These are phyloP conservation scores for Sanghuangporus weigelae DNA, from an alignment of 1,284 basidiomycete species.

Conservation along the genomic window DNA sequence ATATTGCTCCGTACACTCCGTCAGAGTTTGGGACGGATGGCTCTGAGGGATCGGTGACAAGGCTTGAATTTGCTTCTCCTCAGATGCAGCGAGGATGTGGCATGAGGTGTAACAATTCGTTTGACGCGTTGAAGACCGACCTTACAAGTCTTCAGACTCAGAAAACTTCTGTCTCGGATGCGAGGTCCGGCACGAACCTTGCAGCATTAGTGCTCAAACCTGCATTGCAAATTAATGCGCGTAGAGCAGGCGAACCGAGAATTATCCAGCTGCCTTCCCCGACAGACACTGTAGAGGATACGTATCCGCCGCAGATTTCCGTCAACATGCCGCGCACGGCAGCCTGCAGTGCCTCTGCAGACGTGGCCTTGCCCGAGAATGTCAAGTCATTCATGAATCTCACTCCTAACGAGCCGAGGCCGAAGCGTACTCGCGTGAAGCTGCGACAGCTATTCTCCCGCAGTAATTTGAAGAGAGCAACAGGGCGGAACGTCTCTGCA, in stretches of 20 bases:
- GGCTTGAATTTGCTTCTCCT: slow-evolving; percentile 1
- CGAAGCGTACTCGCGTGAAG: slow-evolving; percentile 6
- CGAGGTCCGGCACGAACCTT: not conserved
- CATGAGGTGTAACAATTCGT: not conserved
- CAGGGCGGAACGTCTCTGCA: slow-evolving; percentile 1
- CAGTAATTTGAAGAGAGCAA: slow-evolving; percentile 1
- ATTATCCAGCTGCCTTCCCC: slow-evolving; percentile 3
- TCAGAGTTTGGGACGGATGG: not conserved
- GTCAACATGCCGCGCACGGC: not conserved
- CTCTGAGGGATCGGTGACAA: slow-evolving; percentile 7
- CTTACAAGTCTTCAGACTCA: not conserved
- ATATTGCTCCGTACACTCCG: not conserved
- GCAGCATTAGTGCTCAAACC: slow-evolving; percentile 4
- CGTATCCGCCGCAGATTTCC: slow-evolving; percentile 3
- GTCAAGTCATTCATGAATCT: slow-evolving; percentile 16
- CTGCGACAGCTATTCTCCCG: slow-evolving; percentile 15
- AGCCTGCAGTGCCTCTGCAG: not conserved
- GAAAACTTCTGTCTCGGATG: not conserved
- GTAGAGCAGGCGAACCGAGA: not conserved
- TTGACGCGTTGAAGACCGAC: slow-evolving; percentile 1
- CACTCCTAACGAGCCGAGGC: slow-evolving; percentile 11
- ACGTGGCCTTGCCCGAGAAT: slow-evolving; percentile 2
- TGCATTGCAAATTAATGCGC: slow-evolving; percentile 11
- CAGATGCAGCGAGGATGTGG: not conserved
- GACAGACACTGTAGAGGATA: slow-evolving; percentile 6